A percentile compares a stretch with the other conserved stretches of the same genome.
Evolutionary conservation across 2,329 filamentous ascomycete genomes (phyloP).

Genomic region (Cladosporium sphaerospermum): DNA sequence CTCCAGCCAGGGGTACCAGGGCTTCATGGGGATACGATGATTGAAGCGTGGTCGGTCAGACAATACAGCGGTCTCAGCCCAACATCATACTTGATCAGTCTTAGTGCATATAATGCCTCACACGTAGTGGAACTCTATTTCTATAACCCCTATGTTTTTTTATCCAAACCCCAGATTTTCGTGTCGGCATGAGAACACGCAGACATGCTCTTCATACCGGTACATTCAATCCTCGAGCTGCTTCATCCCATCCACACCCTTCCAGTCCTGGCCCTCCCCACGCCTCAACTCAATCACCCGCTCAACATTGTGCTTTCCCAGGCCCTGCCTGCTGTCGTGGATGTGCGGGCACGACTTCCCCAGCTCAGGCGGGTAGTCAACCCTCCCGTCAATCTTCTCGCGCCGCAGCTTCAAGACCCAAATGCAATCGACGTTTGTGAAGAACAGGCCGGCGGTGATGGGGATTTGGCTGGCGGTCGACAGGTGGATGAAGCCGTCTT

Average conservation of each 20-base stretch:
- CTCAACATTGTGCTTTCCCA: slow-evolving; percentile 21
- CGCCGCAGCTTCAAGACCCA: slow-evolving; percentile 23
- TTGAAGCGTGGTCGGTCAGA: too few species aligned
- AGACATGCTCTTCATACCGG: neutral
- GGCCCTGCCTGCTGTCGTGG: slow-evolving; percentile 17
- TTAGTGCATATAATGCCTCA: too few species aligned
- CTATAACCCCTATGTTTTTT: too few species aligned
- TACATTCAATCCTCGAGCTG: slow-evolving; percentile 3
- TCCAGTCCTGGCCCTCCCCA: slow-evolving; percentile 14
- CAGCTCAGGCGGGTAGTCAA: slow-evolving; percentile 16
- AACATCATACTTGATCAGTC: too few species aligned
- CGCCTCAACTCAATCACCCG: slow-evolving; percentile 20
- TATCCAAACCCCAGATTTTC: too few species aligned
- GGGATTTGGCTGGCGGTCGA: slow-evolving; percentile 25
- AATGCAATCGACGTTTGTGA: slow-evolving; percentile 16
- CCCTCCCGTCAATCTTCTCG: slow-evolving; percentile 19
- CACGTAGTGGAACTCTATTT: too few species aligned
- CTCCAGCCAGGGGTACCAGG: neutral
- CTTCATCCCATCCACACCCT: slow-evolving; percentile 11
- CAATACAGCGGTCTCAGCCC: too few species aligned
- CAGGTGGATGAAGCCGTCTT: slow-evolving; percentile 26
- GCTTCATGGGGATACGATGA: too few species aligned
- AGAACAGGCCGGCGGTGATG: slow-evolving; percentile 25
- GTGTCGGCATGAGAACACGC: too few species aligned
- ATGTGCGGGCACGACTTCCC: slow-evolving; percentile 22